Evolutionary conservation across 2,329 filamentous ascomycete species (phyloP), one percentile per base, ranked within the genome.

Genomic region (Fusarium sp.): DNA sequence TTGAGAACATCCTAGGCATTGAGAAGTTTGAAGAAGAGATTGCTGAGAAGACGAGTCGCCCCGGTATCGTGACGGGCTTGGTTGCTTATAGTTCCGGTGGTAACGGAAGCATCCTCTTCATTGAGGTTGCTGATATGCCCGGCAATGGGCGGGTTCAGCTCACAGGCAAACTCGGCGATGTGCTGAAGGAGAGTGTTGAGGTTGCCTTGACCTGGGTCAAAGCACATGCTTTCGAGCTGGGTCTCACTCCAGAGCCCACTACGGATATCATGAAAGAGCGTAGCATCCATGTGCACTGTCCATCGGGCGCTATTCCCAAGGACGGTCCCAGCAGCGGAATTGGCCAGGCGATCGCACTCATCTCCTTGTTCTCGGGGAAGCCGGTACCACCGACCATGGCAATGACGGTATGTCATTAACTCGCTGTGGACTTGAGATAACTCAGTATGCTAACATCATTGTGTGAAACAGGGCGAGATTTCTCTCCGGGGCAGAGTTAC

Each of bases 141-240:
- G 96, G 96, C 48, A 92, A 90, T 64, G 96, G 96, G 39, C 92
- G 93, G 60, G 94, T 99, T 41, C 96, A 98, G 84, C 90, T 99
- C 32, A 99, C 96, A 3, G 96, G 96, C 70, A 98, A 97, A 82
- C 90, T 99, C 12, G 96, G 96, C 73, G 95, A 98, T 77, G 96
- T 99, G 36, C 90, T 99, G 67, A 98, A 98, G 84, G 96, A 99
- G 83, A 96, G 92, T 72, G 96, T 98, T 47, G 96, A 98, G 82
- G 96, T 99, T 26, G 96, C 96, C 17, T 88, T 98, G 39, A 96
- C 93, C 22, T 99, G 96, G 96, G 96, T 99, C 58, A 98, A 98
- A 83, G 94, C 94, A 8, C 96, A 99, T 81, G 95, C 96, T 6
- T 98, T 93, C 79, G 94, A 97, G 79, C 88, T 99, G 18, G 95